Evolutionary conservation across 2,329 filamentous ascomycete species (phyloP).

Genomic region (Ascochyta koolunga): DNA sequence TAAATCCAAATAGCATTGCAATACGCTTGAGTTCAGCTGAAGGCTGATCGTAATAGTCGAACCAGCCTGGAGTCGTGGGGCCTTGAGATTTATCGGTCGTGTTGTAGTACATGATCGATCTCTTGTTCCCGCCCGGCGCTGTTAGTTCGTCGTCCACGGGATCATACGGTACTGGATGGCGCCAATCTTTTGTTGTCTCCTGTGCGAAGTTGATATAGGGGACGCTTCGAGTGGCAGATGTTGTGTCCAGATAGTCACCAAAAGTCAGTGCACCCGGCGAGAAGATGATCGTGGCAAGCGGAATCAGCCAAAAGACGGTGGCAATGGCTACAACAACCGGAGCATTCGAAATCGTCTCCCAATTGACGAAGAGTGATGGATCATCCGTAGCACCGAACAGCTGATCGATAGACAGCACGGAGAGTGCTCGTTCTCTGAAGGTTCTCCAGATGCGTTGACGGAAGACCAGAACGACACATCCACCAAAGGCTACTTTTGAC

Average conservation of each 20-base stretch:
- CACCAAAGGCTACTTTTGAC: slow-evolving; percentile 44
- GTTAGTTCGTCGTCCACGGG: slow-evolving; percentile 20
- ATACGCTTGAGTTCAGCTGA: slow-evolving; percentile 37
- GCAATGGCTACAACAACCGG: slow-evolving; percentile 36
- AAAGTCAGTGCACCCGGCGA: slow-evolving; percentile 47
- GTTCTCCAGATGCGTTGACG: slow-evolving; percentile 47
- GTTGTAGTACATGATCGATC: slow-evolving; percentile 43
- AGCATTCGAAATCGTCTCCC: slow-evolving; percentile 39
- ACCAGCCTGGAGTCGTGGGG: slow-evolving; percentile 24
- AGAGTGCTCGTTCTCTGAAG: slow-evolving; percentile 38
- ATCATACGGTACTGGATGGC: slow-evolving; percentile 25
- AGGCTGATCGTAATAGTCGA: slow-evolving; percentile 47
- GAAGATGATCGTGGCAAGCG: slow-evolving; percentile 48
- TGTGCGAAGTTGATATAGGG: slow-evolving; percentile 37
- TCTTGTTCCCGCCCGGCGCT: slow-evolving; percentile 29
- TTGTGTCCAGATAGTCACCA: slow-evolving; percentile 31
- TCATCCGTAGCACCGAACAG: slow-evolving; percentile 45
- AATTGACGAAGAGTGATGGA: slow-evolving; percentile 41
- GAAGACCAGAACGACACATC: slow-evolving; percentile 39
- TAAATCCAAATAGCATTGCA: slow-evolving; percentile 40
- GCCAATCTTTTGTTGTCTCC: slow-evolving; percentile 43
- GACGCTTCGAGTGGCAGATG: slow-evolving; percentile 24
- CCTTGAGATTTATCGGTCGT: slow-evolving; percentile 35
- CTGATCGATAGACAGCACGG: slow-evolving; percentile 45
- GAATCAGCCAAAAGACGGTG: slow-evolving; percentile 43